These are phyloP conservation scores for Sclerotiophoma versabilis DNA, from an alignment of 2,329 filamentous ascomycete genomes.

Conservation along the genomic window DNA sequence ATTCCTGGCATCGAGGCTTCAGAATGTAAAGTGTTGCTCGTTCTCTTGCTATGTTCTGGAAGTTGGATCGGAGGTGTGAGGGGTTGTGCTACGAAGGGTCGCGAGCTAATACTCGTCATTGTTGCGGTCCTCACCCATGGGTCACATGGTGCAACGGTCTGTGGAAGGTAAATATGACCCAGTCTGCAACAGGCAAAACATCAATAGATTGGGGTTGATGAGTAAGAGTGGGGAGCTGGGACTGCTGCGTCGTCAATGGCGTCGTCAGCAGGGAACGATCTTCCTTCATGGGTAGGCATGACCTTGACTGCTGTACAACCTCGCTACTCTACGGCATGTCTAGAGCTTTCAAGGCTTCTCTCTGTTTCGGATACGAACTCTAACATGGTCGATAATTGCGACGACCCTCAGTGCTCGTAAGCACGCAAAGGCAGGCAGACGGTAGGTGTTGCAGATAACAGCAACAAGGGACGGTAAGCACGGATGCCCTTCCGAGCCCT, in stretches of 20 bases:
- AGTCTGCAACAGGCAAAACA: not conserved
- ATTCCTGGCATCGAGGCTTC: constrained; percentile 12
- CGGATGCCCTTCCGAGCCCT: too few relatives aligned
- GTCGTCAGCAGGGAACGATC: constrained; percentile 9
- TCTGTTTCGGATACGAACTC: not conserved
- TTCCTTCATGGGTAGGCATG: not conserved
- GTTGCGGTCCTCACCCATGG: not conserved
- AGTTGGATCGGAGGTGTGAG: constrained; percentile 7
- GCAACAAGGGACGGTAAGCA: not conserved
- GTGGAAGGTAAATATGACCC: constrained; percentile 2
- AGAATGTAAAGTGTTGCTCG: constrained; percentile 13
- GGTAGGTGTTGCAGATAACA: not conserved
- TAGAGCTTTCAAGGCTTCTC: not conserved
- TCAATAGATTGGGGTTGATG: constrained; percentile 5
- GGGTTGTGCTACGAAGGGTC: constrained; percentile 12
- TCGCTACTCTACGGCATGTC: not conserved
- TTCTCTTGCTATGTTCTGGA: constrained; percentile 21
- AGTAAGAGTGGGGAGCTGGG: constrained; percentile 6
- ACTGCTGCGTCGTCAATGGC: constrained; percentile 6
- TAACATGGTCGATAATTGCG: not conserved
- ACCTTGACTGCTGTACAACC: constrained; percentile 1
- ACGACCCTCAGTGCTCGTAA: not conserved
- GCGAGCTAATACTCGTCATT: constrained; percentile 1
- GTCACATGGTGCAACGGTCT: constrained; percentile 2
- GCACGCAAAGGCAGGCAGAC: not conserved